Base-by-base conservation (phyloP, 768 basidiomycete species). In the Suillus variegatus region DNA sequence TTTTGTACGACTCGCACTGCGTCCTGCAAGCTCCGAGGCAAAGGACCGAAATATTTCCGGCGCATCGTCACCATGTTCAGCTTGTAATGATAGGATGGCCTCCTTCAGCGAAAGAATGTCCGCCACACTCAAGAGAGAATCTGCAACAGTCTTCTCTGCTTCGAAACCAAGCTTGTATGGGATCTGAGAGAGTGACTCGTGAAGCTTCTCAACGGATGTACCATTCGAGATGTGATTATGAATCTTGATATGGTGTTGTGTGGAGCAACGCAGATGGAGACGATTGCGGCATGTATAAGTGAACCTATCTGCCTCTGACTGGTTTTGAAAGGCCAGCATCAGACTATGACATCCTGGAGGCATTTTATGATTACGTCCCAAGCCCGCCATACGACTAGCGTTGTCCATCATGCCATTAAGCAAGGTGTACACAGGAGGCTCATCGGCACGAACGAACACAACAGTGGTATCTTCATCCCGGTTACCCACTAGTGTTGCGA, bases 131-230 rank as follows among this genome's bases (percentile, higher is more conserved):
- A 81, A 66, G 8, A 75, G 61, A 57, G 72, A 73, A 56, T 69
- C 73, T 36, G 65, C 57, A n/a, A 77, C 44, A 0, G 79, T 76
- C 62, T 81, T 81, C 22, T 81, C 74, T 2, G 77, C 68, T 49
- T 80, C 79, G 58, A 81, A 81, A 16, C 80, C 80, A 6, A 81
- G 71, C 35, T 71, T 69, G 49, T 81, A 81, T 4, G 73, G 69
- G 1, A 81, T 54, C 2, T 65, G 61, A 2, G 52, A 22, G 58
- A 77, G 68, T 35, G 73, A 58, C 0, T 22, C 56, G 16, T 73
- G 67, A 41, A 81, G 65, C 10, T 7, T 28, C 18, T 43, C 10
- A 60, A 13, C 1, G 43, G 25, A 2, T 3, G 4, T 20, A 6
- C 10, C 4, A 12, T 20, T 41, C 16, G 40, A 60, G 58, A 12